Conservation (phyloP, 108 stramenopile species). For the Aurantiochytrium sp. region DNA sequence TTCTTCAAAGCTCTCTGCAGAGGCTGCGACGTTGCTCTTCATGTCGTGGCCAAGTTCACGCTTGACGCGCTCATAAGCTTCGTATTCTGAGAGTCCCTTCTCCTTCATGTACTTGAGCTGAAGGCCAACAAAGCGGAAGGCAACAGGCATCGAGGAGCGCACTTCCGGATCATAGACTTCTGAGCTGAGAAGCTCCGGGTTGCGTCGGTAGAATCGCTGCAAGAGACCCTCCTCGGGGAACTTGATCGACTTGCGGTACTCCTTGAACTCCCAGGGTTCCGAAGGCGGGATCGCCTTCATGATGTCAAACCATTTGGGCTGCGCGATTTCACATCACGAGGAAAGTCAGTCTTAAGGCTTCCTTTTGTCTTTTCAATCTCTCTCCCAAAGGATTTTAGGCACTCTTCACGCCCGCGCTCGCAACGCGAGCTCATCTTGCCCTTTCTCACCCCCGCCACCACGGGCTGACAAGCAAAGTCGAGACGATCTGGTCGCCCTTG, state of each 20-base stretch:
- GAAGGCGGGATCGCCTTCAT: not conserved
- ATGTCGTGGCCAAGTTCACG: not conserved
- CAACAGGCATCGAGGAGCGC: not conserved
- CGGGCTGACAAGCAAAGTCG: no score
- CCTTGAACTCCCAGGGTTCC: not conserved
- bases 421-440: no score
- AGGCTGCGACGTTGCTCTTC: not conserved
- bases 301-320: not conserved
- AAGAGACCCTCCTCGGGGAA: not conserved
- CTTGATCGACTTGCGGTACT: not conserved
- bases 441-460: no score
- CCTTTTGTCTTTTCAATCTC: no score
- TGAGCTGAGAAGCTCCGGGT: not conserved
- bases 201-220: not conserved
- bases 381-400: no score
- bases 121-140: not conserved
- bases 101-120: slow-evolving; percentile 12
- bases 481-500: no score
- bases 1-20: not conserved
- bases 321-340: not conserved
- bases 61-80: not conserved
- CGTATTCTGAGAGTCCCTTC: not conserved
- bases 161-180: not conserved
- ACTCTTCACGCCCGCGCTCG: no score
- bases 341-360: no score